Evolutionary conservation across 2,329 filamentous ascomycete species (phyloP).

Genomic region (Huntiella bhutanensis): DNA sequence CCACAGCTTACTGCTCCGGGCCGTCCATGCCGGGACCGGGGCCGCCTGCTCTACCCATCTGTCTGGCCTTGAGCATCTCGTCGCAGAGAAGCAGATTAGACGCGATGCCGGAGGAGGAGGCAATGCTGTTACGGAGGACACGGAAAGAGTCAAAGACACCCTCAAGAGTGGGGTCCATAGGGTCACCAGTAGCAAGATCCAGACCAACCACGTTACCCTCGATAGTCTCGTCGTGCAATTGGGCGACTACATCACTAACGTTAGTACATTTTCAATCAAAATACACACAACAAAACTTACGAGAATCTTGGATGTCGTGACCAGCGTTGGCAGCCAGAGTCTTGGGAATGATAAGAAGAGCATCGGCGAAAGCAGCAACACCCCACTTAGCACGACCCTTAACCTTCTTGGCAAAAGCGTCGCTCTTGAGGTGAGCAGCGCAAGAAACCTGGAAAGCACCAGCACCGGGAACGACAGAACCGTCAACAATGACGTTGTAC

Average conservation of each 20-base stretch:
- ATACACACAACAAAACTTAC: constrained; percentile 33
- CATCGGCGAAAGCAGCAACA: constrained; percentile 86
- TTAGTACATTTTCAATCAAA: constrained; percentile 12
- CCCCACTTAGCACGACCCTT: constrained; percentile 98
- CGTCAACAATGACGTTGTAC: constrained; percentile 99
- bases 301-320: constrained; percentile 87
- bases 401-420: constrained; percentile 70
- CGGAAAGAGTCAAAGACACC: constrained; percentile 95
- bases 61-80: constrained; percentile 89
- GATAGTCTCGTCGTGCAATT: constrained; percentile 64
- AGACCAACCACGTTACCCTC: constrained; percentile 77
- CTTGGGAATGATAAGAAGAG: constrained; percentile 89
- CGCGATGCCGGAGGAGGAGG: constrained; percentile 85
- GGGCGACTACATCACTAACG: constrained; percentile 41
- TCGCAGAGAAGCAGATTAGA: constrained; percentile 91
- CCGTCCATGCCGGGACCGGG: constrained; percentile 48
- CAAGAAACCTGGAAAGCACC: constrained; percentile 94
- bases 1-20: constrained; percentile 29
- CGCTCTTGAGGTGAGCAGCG: constrained; percentile 68
- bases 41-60: constrained; percentile 58
- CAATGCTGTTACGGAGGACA: constrained; percentile 80
- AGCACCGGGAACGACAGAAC: constrained; percentile 81
- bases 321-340: constrained; percentile 90
- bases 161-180: constrained; percentile 85
- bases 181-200: constrained; percentile 68